Percentiles rank a stretch among this genome's conserved stretches.
These are phyloP conservation scores for Polygonum aviculare DNA, from an alignment of 148 eudicot species.

Conservation along the genomic window DNA sequence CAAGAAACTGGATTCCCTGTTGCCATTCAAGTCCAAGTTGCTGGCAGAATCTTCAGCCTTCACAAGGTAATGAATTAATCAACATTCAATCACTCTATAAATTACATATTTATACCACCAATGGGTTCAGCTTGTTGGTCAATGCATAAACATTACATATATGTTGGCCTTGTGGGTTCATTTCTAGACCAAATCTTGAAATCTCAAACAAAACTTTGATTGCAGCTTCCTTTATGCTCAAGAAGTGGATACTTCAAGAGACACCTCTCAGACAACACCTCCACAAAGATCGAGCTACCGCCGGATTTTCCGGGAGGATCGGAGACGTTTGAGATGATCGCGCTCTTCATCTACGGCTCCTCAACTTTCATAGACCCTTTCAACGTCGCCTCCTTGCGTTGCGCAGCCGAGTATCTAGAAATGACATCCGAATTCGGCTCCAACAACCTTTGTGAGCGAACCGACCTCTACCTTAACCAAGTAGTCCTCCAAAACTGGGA, in stretches of 20 bases:
- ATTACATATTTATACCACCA: background rate
- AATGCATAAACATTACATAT: no score
- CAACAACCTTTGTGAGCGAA: constrained; percentile 63
- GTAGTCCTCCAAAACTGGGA: constrained; percentile 88
- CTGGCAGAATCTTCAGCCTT: constrained; percentile 56
- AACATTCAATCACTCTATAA: background rate
- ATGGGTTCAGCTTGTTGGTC: no score
- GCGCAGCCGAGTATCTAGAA: constrained; percentile 85
- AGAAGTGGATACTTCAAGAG: constrained; percentile 80
- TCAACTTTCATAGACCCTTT: constrained; percentile 76
- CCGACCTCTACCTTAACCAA: constrained; percentile 83
- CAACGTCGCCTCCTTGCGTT: constrained; percentile 70
- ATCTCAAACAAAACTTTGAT: no score
- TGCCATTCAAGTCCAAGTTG: constrained; percentile 56
- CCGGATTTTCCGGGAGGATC: constrained; percentile 82
- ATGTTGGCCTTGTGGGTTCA: no score
- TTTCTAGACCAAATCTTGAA: no score
- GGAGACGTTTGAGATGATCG: constrained; percentile 83
- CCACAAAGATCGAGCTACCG: constrained; percentile 51
- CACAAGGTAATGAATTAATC: constrained; percentile 44
- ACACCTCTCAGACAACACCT: constrained; percentile 33
- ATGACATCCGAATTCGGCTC: constrained; percentile 53
- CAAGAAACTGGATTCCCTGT: constrained; percentile 81
- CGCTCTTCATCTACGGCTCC: constrained; percentile 82
- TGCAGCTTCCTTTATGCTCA: constrained; percentile 56